A percentile compares a stretch with the other conserved stretches of the same genome.
Conservation (phyloP, 495 filamentous ascomycete species). For the Cairneyella variabilis region DNA sequence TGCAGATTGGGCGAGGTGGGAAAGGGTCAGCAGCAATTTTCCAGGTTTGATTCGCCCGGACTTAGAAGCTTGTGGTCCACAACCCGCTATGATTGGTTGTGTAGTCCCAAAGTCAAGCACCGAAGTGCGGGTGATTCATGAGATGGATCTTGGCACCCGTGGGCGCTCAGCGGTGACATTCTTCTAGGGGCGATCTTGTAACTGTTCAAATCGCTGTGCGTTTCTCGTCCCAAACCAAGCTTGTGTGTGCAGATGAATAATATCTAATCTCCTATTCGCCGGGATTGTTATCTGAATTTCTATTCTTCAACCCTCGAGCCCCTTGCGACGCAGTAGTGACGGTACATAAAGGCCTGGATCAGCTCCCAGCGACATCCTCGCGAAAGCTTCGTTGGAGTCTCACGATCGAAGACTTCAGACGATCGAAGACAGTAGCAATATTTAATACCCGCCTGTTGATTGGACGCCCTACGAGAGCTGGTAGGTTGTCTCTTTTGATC, state of each 20-base stretch:
- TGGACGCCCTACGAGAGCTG: too few species aligned
- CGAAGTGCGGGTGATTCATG: not conserved
- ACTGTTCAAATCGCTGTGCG: not conserved
- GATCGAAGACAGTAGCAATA: too few species aligned
- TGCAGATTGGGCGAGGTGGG: not conserved
- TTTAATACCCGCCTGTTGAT: not conserved
- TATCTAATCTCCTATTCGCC: not conserved
- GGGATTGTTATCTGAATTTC: not conserved
- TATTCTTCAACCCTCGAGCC: not conserved
- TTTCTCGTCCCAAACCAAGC: not conserved
- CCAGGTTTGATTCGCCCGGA: not conserved
- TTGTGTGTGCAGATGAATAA: not conserved
- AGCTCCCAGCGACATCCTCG: not conserved
- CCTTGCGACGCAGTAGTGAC: not conserved
- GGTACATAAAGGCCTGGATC: not conserved
- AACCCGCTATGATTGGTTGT: not conserved
- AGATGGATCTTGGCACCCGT: not conserved
- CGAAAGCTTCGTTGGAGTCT: too few species aligned
- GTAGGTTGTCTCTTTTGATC: too few species aligned
- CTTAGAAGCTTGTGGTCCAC: not conserved
- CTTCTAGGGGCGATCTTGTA: not conserved
- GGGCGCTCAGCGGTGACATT: not conserved
- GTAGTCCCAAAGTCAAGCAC: not conserved
- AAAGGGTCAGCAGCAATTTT: conserved; percentile 6
- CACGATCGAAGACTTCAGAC: too few species aligned